phyloP scores from a whole-genome alignment of 140 eudicot species.

The Cichorium intybus region DNA sequence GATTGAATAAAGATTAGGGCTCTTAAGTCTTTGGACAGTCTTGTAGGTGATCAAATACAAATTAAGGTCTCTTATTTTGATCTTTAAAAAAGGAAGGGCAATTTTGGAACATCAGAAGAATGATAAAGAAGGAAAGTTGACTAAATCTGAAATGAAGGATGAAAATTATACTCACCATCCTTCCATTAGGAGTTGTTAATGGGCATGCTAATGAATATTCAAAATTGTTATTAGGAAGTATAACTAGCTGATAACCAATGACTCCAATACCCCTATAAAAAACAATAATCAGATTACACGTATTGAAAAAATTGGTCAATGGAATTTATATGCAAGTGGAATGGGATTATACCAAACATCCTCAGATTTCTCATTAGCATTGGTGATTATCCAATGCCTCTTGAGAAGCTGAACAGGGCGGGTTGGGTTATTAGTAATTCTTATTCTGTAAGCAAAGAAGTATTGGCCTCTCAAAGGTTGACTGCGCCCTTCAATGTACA shows the following conservation, averaged over 20 bases:
- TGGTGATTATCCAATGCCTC: slow-evolving; percentile 95
- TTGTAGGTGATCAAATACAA: too few relatives aligned
- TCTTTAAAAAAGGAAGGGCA: too few relatives aligned
- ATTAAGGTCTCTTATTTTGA: too few relatives aligned
- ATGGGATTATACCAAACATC: slow-evolving; percentile 65
- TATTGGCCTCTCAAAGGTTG: slow-evolving; percentile 77
- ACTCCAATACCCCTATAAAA: slow-evolving; percentile 84
- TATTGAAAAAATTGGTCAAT: too few relatives aligned
- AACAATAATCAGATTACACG: background rate
- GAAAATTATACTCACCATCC: slow-evolving; percentile 68
- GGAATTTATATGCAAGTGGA: background rate
- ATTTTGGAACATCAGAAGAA: too few relatives aligned
- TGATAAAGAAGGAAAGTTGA: too few relatives aligned
- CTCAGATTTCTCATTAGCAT: too few relatives aligned
- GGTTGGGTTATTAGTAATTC: slow-evolving; percentile 86
- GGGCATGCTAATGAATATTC: too few relatives aligned
- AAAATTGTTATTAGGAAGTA: slow-evolving; percentile 84
- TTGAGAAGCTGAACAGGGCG: slow-evolving; percentile 92
- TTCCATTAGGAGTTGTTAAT: slow-evolving; percentile 84
- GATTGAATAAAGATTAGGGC: too few relatives aligned
- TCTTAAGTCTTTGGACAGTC: too few relatives aligned
- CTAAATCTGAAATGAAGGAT: background rate
- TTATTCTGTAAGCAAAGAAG: slow-evolving; percentile 85
- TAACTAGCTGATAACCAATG: slow-evolving; percentile 96
- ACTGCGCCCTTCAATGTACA: slow-evolving; percentile 77